A percentile compares a stretch with the other conserved stretches of the same genome.
These are phyloP conservation scores for Penicillium malachiteum DNA, from an alignment of 495 filamentous ascomycete species.

Conservation along the genomic window DNA sequence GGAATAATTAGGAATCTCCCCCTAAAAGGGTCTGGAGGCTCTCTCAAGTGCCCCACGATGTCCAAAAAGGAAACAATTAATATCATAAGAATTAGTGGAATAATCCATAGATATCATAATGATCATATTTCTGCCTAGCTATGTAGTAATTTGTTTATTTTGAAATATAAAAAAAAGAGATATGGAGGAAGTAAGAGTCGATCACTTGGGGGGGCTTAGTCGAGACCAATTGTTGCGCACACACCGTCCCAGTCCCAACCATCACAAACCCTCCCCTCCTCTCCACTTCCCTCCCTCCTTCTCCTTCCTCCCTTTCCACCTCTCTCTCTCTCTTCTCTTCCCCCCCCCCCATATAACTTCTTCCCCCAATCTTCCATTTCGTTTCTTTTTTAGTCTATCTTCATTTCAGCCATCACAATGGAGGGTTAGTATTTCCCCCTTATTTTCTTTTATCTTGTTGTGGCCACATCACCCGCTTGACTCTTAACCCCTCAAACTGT, in stretches of 20 bases:
- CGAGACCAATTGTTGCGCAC: slow-evolving; percentile 19
- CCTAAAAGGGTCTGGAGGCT: no score
- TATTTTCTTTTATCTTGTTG: slow-evolving; percentile 12
- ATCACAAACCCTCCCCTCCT: slow-evolving; percentile 31
- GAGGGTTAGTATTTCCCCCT: slow-evolving; percentile 64
- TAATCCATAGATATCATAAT: no score
- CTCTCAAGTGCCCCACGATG: slow-evolving; percentile 2
- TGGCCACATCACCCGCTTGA: slow-evolving; percentile 40
- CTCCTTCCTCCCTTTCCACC: slow-evolving; percentile 24
- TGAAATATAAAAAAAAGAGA: slow-evolving; percentile 5
- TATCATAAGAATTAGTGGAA: no score
- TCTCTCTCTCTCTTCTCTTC: slow-evolving; percentile 25
- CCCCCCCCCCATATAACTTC: slow-evolving; percentile 8
- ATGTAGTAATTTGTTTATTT: background rate
- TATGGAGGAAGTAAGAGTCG: background rate
- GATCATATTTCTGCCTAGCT: background rate
- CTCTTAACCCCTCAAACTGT: slow-evolving; percentile 13
- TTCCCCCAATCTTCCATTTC: slow-evolving; percentile 37
- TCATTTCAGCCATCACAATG: slow-evolving; percentile 56
- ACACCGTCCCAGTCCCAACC: slow-evolving; percentile 34
- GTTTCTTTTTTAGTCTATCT: slow-evolving; percentile 39
- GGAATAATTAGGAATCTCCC: no score
- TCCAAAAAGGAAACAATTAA: background rate
- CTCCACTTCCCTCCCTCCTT: slow-evolving; percentile 34
- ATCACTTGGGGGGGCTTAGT: slow-evolving; percentile 18